Percentiles rank a stretch among this genome's conserved stretches.
phyloP scores from a whole-genome alignment of 2,329 filamentous ascomycete species.

The Colletotrichum sansevieriae region DNA sequence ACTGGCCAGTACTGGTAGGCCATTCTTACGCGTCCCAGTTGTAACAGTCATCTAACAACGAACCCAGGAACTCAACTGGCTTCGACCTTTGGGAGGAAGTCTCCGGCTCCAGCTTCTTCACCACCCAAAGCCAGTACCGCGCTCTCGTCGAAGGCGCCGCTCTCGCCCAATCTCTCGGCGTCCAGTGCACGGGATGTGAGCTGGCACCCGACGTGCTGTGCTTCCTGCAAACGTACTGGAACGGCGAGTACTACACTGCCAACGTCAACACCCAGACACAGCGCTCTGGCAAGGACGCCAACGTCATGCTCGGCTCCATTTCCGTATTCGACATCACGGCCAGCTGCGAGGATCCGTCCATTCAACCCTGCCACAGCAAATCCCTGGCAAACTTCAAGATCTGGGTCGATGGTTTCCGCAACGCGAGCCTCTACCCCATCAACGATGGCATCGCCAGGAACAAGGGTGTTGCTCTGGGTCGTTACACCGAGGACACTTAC shows the following conservation, averaged over 20 bases:
- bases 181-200: constrained; percentile 63
- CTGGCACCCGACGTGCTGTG: constrained; percentile 65
- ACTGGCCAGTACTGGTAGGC: constrained; percentile 63
- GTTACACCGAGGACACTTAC: constrained; percentile 66
- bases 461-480: constrained; percentile 58
- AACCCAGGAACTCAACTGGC: constrained; percentile 60
- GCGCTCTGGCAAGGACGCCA: constrained; percentile 68
- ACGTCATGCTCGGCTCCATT: constrained; percentile 63
- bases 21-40: background rate
- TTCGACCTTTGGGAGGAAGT: constrained; percentile 75
- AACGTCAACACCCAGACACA: constrained; percentile 62
- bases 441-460: constrained; percentile 62
- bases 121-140: constrained; percentile 66
- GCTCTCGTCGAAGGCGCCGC: constrained; percentile 62
- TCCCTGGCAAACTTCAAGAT: constrained; percentile 69
- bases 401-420: constrained; percentile 67
- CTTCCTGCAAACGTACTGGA: constrained; percentile 70
- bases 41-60: background rate
- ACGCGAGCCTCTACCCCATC: constrained; percentile 60
- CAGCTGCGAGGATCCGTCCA: constrained; percentile 64
- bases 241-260: constrained; percentile 64
- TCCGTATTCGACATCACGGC: constrained; percentile 64
- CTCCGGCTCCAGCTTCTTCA: constrained; percentile 70
- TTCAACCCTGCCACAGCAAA: constrained; percentile 67
- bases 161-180: constrained; percentile 63